Evolutionary conservation across 1,284 basidiomycete genomes (phyloP), one percentile per base, ranked within the genome.

Genomic region (Austropuccinia psidii): DNA sequence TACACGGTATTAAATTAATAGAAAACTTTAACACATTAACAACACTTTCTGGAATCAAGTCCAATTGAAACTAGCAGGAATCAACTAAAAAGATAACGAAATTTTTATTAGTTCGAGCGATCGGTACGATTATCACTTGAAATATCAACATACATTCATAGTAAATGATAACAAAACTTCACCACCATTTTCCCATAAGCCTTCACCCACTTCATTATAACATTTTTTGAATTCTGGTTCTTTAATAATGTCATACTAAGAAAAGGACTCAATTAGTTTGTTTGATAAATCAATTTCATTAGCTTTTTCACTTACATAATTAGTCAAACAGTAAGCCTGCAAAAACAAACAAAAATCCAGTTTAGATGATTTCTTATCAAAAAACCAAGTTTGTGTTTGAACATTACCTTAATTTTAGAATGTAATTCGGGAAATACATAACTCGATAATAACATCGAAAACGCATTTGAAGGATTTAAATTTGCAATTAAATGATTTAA

Each of bases 401-500:
- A n/a, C 29, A 35, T 27, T 11, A 70, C 68, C 33, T 70, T 70
- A 31, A 70, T 49, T 33, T 70, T 15, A 58, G 24, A 9, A 70
- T 70, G 68, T n/a, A 70, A 43, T 11, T 70, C 68, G 29, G 68
- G 68, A 29, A 67, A 79, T 27, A 79, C 75, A 31, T 75, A 72
- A 29, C 78, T 79, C 17, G 81, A 89, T 67, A 90, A 85, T 69
- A 92, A 81, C 55, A 90, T 81, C 0, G 88, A 85, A 79, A 91
- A 90, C 75, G 89, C 87, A 8, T 85, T 85, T 74, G 85, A 83
- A 4, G 88, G 87, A 7, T 87, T 89, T 49, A 93, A 85, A 1
- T 86, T 88, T 4, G 84, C 83, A 81, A 92, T 84, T 77, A 92
- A 87, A 78, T 91, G 89, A 64, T 89, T 86, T 69, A 89, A 81